phyloP scores from a whole-genome alignment of 495 filamentous ascomycete genomes.

The Aspergillus leporis region DNA sequence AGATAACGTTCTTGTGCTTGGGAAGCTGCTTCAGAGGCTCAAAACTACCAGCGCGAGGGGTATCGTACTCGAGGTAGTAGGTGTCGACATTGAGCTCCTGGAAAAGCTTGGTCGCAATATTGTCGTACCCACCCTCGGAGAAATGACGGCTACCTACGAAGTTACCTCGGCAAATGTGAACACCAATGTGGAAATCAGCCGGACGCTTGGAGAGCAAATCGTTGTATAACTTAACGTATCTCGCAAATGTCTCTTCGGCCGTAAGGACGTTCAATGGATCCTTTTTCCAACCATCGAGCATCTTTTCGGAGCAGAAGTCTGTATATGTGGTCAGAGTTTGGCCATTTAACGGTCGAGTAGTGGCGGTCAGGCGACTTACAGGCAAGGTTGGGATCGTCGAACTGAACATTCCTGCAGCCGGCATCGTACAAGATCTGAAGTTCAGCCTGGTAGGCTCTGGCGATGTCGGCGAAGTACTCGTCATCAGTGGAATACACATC shows the following conservation, averaged over 20 bases:
- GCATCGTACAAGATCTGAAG: constrained; percentile 67
- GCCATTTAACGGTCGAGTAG: background rate
- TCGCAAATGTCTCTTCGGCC: constrained; percentile 65
- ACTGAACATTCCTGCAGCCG: constrained; percentile 70
- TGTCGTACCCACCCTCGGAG: constrained; percentile 77
- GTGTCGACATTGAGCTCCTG: constrained; percentile 71
- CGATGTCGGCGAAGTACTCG: constrained; percentile 75
- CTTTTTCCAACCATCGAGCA: constrained; percentile 65
- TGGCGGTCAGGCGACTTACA: constrained; percentile 48
- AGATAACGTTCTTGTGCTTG: constrained; percentile 70
- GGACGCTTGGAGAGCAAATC: constrained; percentile 63
- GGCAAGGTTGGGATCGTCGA: constrained; percentile 74
- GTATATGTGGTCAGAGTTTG: constrained; percentile 6
- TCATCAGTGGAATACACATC: constrained; percentile 64
- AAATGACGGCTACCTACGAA: constrained; percentile 78
- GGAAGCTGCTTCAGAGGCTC: constrained; percentile 75
- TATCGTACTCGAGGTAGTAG: constrained; percentile 86
- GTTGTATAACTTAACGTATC: constrained; percentile 78
- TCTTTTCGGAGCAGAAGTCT: constrained; percentile 80
- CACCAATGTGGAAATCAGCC: constrained; percentile 70
- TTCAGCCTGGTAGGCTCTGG: constrained; percentile 68
- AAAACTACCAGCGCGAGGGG: constrained; percentile 71
- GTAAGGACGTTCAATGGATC: constrained; percentile 57
- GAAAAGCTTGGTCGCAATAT: constrained; percentile 79
- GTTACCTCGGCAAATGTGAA: constrained; percentile 81